Evolutionary conservation across 352 stramenopile genomes (phyloP).

Genomic region (Globisporangium acanthophoron): DNA sequence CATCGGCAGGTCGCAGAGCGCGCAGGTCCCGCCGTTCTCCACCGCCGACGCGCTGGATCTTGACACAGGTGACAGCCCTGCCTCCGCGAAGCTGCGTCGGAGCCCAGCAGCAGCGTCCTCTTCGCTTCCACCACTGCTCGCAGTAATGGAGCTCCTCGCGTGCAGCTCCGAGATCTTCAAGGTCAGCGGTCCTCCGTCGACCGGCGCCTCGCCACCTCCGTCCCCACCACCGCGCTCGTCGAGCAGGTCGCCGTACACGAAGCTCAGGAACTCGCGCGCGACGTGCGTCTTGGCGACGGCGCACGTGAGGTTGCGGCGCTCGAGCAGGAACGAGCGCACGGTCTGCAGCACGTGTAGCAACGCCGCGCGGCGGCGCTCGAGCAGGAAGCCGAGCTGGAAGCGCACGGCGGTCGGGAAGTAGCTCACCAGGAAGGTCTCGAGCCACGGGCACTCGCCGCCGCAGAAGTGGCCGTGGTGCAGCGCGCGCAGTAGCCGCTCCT

Average conservation of each 20-base stretch:
- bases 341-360: constrained; percentile 31
- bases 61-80: background rate
- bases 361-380: constrained; percentile 25
- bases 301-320: constrained; percentile 38
- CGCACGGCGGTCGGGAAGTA: constrained; percentile 28
- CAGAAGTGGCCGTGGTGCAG: constrained; percentile 57
- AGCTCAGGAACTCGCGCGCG: constrained; percentile 24
- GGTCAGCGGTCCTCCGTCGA: background rate
- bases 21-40: constrained; percentile 7
- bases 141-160: background rate
- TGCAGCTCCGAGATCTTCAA: background rate
- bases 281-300: constrained; percentile 21
- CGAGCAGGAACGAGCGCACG: constrained; percentile 30
- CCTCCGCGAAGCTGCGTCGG: background rate
- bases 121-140: background rate
- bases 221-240: constrained; percentile 5
- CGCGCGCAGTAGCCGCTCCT: constrained; percentile 22
- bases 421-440: constrained; percentile 40
- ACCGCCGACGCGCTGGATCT: background rate
- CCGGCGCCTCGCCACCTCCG: too few relatives aligned
- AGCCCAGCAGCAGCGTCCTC: background rate
- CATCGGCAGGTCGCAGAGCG: constrained; percentile 19
- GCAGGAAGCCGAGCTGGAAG: constrained; percentile 11
- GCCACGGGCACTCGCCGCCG: constrained; percentile 39
- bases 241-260: constrained; percentile 29